Base-by-base conservation (phyloP, 202 grass and related monocot genomes). In the Dendrocalamus latiflorus region DNA sequence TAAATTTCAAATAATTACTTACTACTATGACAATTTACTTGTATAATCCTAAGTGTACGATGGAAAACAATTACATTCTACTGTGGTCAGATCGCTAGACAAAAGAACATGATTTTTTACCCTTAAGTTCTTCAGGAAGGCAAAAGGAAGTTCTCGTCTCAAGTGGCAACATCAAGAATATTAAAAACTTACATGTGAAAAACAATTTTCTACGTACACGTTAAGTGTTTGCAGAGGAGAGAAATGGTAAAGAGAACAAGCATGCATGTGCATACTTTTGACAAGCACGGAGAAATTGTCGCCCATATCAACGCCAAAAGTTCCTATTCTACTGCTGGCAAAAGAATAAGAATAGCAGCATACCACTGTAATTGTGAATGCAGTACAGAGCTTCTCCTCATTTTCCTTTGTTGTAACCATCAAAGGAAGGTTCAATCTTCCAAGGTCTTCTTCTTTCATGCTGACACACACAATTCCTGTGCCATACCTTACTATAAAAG, bases 401-500 rank as follows among this genome's bases (percentile, higher is more conserved):
- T 94, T 97, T 86, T 97, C 91, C 81, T 97, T 76, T 91, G 94
- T 85, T n/a, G n/a, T n/a, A n/a, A n/a, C n/a, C n/a, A n/a, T n/a
- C n/a, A n/a, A n/a, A n/a, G n/a, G n/a, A n/a, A 97, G 89, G 41
- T 89, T n/a, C 74, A 97, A 74, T 48, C 87, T 97, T 75, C 92
- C 87, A 21, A 97, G 87, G 70, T 94, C 89, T 18, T 97, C 85
- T 83, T 75, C 94, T 83, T 88, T 94, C 94, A 97, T 97, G 85
- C 94, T 97, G 55, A 97, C 94, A 85, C 94, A 94, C n/a, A 94
- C 94, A 94, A 86, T 97, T 89, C n/a, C n/a, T n/a, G n/a, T n/a
- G n/a, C n/a, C n/a, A n/a, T n/a, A n/a, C n/a, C n/a, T n/a, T n/a
- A n/a, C n/a, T n/a, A n/a, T n/a, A n/a, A n/a, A n/a, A n/a, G n/a